phyloP scores from a whole-genome alignment of 1,284 basidiomycete genomes.

The Marasmius fiardii region DNA sequence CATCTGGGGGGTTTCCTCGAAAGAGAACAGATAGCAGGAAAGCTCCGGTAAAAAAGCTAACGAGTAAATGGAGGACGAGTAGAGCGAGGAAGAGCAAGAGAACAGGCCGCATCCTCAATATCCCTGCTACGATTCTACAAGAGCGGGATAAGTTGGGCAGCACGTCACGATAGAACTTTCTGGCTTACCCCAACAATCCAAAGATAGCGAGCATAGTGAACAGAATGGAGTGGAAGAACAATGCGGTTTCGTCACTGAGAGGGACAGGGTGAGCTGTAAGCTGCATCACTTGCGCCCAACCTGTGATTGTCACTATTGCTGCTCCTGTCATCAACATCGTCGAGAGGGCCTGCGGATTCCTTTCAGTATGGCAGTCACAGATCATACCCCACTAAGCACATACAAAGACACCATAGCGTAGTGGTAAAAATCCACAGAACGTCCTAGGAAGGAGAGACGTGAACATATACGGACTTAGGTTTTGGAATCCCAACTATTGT shows the following conservation, averaged over 20 bases:
- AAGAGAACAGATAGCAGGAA: constrained; percentile 45
- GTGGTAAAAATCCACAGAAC: constrained; percentile 62
- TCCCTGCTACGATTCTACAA: constrained; percentile 44
- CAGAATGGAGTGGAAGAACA: constrained; percentile 43
- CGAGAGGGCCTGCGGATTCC: constrained; percentile 33
- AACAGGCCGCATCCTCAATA: constrained; percentile 42
- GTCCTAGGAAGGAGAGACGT: not conserved
- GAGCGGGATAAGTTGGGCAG: constrained; percentile 1
- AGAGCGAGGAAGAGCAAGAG: constrained; percentile 45
- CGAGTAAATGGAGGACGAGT: constrained; percentile 41
- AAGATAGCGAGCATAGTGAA: constrained; percentile 46
- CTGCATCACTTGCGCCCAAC: constrained; percentile 40
- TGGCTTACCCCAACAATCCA: constrained; percentile 49
- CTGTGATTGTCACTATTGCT: constrained; percentile 35
- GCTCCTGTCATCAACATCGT: constrained; percentile 40
- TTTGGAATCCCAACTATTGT: too few relatives aligned
- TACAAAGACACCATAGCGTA: constrained; percentile 58
- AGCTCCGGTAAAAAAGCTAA: constrained; percentile 42
- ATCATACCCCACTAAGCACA: constrained; percentile 20
- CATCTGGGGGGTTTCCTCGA: constrained; percentile 30
- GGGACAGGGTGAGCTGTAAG: constrained; percentile 30
- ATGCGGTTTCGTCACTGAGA: constrained; percentile 36
- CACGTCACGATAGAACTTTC: not conserved
- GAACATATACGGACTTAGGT: not conserved
- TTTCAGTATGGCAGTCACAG: not conserved